These are phyloP conservation scores for Rosa rugosa DNA, from an alignment of 306 rosid species.

Conservation along the genomic window DNA sequence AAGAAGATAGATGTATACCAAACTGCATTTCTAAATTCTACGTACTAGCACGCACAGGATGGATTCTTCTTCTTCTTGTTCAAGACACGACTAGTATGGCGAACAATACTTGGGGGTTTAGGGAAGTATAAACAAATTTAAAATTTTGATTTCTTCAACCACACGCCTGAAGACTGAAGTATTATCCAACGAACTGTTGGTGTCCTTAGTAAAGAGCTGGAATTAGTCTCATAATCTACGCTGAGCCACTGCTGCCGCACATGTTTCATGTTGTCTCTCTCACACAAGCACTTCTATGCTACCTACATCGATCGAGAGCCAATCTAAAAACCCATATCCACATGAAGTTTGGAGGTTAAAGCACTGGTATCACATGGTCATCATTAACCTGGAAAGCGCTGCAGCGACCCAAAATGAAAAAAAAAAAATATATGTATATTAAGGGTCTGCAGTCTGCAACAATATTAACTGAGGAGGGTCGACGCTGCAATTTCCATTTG, in stretches of 20 bases:
- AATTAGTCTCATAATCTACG: neutral
- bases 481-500: neutral
- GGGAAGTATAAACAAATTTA: neutral
- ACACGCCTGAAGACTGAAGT: neutral
- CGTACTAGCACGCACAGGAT: too few relatives aligned
- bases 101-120: too few relatives aligned
- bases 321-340: neutral
- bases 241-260: neutral
- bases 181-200: too few relatives aligned
- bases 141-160: neutral
- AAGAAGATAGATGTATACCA: neutral
- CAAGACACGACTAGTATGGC: neutral
- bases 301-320: neutral
- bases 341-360: neutral
- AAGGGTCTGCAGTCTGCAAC: neutral
- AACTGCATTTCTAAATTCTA: neutral
- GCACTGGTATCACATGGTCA: neutral
- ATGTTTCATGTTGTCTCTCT: too few relatives aligned
- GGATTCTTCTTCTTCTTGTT: neutral
- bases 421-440: too few relatives aligned
- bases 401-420: neutral
- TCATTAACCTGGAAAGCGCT: neutral
- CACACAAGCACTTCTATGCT: neutral
- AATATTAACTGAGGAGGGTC: neutral
- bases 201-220: neutral